Conservation (phyloP, 2,329 filamentous ascomycete genomes). For the Clonostachys solani region DNA sequence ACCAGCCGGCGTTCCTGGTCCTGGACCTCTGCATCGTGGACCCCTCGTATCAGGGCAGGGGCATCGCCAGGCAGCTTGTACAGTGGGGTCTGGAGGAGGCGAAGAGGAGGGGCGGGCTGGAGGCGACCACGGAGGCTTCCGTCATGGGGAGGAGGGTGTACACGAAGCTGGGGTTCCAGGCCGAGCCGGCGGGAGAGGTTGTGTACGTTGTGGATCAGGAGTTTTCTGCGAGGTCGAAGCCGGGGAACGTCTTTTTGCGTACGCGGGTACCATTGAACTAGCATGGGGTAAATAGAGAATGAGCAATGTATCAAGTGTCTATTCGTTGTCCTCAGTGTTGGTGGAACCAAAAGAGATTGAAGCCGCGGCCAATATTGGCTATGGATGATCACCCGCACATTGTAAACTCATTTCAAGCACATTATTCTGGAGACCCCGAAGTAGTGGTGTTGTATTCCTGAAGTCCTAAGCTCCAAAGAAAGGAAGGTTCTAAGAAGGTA, state of each 20-base stretch:
- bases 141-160: constrained; percentile 43
- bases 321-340: no score
- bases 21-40: constrained; percentile 49
- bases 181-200: constrained; percentile 27
- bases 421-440: no score
- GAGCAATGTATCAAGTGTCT: no score
- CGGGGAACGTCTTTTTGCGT: constrained; percentile 43
- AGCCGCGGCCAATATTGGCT: no score
- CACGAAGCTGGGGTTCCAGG: constrained; percentile 35
- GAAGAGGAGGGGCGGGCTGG: constrained; percentile 28
- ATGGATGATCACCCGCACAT: no score
- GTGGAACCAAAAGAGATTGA: no score
- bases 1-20: constrained; percentile 40
- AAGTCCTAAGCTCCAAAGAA: no score
- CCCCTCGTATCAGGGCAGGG: constrained; percentile 45
- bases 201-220: constrained; percentile 36
- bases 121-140: constrained; percentile 40
- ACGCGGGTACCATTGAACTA: constrained; percentile 11
- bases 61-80: constrained; percentile 38
- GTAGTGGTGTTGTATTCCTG: no score
- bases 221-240: constrained; percentile 26
- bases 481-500: no score
- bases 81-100: constrained; percentile 42
- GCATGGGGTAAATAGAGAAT: no score
- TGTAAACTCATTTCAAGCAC: no score